Conservation (phyloP, 2,329 filamentous ascomycete genomes). For the Cercospora canescens region DNA sequence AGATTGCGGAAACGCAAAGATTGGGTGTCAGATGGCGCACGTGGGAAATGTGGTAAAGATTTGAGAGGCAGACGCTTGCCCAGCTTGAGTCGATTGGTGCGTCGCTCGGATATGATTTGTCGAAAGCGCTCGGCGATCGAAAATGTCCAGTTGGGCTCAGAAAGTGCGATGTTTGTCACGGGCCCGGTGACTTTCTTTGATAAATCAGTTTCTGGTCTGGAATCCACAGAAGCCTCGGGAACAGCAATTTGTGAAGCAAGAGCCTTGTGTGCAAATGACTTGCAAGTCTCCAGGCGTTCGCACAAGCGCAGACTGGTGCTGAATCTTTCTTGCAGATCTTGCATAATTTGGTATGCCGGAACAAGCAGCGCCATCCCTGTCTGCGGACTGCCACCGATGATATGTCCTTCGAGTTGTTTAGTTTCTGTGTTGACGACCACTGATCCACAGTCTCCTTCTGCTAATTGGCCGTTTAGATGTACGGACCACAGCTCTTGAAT, state of each 20-base stretch:
- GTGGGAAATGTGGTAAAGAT: conserved; percentile 56
- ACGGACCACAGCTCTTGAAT: conserved; percentile 13
- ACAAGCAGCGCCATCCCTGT: conserved; percentile 5
- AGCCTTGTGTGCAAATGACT: not conserved
- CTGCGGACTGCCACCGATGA: conserved; percentile 5
- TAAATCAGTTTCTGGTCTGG: too few relatives aligned
- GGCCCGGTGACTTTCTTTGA: too few relatives aligned
- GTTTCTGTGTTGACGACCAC: not conserved
- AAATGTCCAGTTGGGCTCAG: not conserved
- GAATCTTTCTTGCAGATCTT: conserved; percentile 3
- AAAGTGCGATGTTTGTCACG: too few relatives aligned
- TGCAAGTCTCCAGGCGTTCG: not conserved
- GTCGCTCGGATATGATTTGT: not conserved
- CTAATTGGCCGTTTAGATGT: conserved; percentile 1
- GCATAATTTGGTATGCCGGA: conserved; percentile 11
- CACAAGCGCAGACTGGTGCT: not conserved
- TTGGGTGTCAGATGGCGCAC: conserved; percentile 60
- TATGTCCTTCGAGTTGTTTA: conserved; percentile 5
- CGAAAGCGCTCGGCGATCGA: not conserved
- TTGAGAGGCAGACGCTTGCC: conserved; percentile 47
- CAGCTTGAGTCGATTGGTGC: not conserved
- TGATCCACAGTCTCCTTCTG: conserved; percentile 11
- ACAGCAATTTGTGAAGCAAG: not conserved
- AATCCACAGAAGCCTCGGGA: too few relatives aligned
- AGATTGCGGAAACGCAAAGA: conserved; percentile 62